Base-by-base conservation (phyloP, 768 basidiomycete genomes). In the Chalciporus pseudorubinellus region DNA sequence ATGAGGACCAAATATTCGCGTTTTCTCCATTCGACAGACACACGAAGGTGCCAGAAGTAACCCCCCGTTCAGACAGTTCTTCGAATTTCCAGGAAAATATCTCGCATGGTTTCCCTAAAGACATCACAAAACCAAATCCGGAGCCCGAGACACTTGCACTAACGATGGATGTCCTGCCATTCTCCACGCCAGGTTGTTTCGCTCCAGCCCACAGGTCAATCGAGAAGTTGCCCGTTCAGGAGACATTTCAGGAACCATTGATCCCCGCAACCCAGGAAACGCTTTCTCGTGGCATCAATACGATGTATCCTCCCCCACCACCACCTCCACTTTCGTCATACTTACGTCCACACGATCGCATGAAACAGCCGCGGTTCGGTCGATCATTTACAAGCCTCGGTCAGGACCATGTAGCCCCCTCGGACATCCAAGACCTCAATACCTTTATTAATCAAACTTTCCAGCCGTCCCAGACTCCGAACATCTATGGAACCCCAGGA, bases 401-500 rank as follows among this genome's bases (percentile, higher is more conserved):
- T 22, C 53, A 52, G 46, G 21, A 53, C 26, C 41, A 18, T 19
- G 42, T 21, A 39, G 20, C 33, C 50, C 45, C 57, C 57, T 59
- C 57, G 52, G 60, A 59, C 48, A 44, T 52, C 48, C 51, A 48
- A 39, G 36, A 43, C 4, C 44, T 46, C 24, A 46, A n/a, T 26
- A 20, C 40, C 34, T 44, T 16, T 51, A 46, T 20, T 20, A 48
- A 44, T 42, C 26, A 38, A 19, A 34, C 50, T 26, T 20, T 44
- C 18, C 56, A 39, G 42, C 21, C 31, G 18, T 50, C 44, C 48
- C 41, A 29, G 40, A 42, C 20, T n/a, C 16, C 51, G 44, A 58
- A 57, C 51, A 45, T 66, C 44, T 82, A 74, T 57, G 65, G 71
- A n/a, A 78, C 77, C 43, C 82, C 83, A 33, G 79, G 80, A 20